These are phyloP conservation scores for Wickerhamiella bombiphila DNA, from an alignment of 805 yeast genomes.

Conservation along the genomic window DNA sequence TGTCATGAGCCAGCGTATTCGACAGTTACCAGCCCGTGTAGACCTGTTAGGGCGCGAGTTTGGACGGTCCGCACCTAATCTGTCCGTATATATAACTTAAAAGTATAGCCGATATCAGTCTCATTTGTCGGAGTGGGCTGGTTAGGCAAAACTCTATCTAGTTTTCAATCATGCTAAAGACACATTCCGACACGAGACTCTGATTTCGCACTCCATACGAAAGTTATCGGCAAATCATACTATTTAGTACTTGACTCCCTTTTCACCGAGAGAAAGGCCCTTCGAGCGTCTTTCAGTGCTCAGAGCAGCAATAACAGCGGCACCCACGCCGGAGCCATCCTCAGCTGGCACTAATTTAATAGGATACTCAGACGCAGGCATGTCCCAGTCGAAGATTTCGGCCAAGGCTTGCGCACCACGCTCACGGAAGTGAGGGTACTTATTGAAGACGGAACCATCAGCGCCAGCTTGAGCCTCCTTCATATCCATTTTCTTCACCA, in stretches of 20 bases:
- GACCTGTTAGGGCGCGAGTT: slow-evolving; percentile 2
- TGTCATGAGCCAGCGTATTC: slow-evolving; percentile 10
- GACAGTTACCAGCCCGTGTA: slow-evolving; percentile 3
- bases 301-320: slow-evolving; percentile 94
- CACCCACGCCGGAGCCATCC: slow-evolving; percentile 98
- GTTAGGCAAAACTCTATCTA: too few species aligned
- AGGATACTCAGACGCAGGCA: slow-evolving; percentile 49
- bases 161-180: too few species aligned
- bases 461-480: slow-evolving; percentile 71
- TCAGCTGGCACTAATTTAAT: slow-evolving; percentile 81
- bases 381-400: slow-evolving; percentile 76
- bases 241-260: too few species aligned
- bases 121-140: too few species aligned
- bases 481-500: slow-evolving; percentile 72
- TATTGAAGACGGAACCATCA: slow-evolving; percentile 91
- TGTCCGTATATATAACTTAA: background rate
- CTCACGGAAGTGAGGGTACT: slow-evolving; percentile 80
- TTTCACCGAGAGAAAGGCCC: slow-evolving; percentile 31
- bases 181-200: too few species aligned
- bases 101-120: background rate
- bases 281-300: slow-evolving; percentile 63
- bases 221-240: too few species aligned
- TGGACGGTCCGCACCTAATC: background rate
- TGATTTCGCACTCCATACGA: background rate
- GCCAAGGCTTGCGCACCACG: slow-evolving; percentile 78